Base-by-base conservation (phyloP, 2,329 filamentous ascomycete genomes). In the Nectriaceae sp. region DNA sequence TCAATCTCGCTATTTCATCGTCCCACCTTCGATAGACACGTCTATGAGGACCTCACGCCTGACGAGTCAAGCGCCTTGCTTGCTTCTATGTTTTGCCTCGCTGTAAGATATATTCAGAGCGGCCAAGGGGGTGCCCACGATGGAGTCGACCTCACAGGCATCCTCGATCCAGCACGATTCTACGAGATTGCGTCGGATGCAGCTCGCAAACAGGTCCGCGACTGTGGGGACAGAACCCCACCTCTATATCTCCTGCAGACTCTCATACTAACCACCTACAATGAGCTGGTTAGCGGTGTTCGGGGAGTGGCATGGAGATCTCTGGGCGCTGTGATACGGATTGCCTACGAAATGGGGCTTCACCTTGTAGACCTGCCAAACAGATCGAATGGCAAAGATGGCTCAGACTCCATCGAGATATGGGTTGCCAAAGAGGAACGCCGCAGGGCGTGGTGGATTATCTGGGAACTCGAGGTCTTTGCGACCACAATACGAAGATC, bases 151-250 rank as follows among this genome's bases (percentile, higher is more conserved):
- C n/a, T n/a, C n/a, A n/a, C n/a, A n/a, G n/a, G n/a, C 39, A 13
- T 41, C 39, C 2, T 41, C 39, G 1, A 22, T 24, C 16, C 21
- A 41, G 39, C n/a, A n/a, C n/a, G n/a, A n/a, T 26, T 54, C 42
- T 20, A 54, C 46, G 11, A 49, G 4, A 31, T 54, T 47, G 29
- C 52, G 42, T 11, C 49, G 37, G 33, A 49, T 44, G 20, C 45
- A 45, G 26, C 52, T 43, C 35, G 52, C 47, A 20, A 54, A 44
- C 38, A 19, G 20, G 3, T 40, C 11, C 21, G 38, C 4, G 21
- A 40, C 4, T n/a, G 5, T 3, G 38, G 21, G 11, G 38, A 40
- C 21, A 21, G 24, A 21, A 8, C 21, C 18, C 38, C 38, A 8
- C 4, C 38, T 4, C 38, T 40, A 4, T n/a, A 5, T 20, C 20